A percentile compares a stretch with the other conserved stretches of the same genome.
These are phyloP conservation scores for Auricularia sp. DNA, from an alignment of 768 basidiomycete genomes.

Conservation along the genomic window DNA sequence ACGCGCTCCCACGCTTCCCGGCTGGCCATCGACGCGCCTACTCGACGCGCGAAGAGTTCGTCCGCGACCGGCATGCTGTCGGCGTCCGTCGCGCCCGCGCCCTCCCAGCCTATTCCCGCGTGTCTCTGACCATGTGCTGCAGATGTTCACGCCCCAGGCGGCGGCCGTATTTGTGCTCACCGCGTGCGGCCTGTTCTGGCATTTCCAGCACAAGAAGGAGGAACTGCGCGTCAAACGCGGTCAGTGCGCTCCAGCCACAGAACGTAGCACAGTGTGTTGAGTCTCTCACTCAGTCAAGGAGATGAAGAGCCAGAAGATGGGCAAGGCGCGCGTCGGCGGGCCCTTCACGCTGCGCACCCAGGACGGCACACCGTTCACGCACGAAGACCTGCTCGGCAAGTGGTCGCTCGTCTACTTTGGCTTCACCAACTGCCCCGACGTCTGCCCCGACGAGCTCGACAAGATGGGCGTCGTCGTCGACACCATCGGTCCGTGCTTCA, in stretches of 20 bases:
- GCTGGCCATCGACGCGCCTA: neutral
- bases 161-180: slow-evolving; percentile 77
- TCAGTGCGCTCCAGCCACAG: slow-evolving; percentile 24
- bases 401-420: slow-evolving; percentile 73
- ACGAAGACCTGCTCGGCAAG: slow-evolving; percentile 65
- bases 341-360: slow-evolving; percentile 72
- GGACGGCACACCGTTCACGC: slow-evolving; percentile 61
- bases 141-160: slow-evolving; percentile 90
- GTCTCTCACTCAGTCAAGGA: slow-evolving; percentile 50
- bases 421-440: slow-evolving; percentile 99
- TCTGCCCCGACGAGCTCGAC: slow-evolving; percentile 96
- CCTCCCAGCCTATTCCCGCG: neutral
- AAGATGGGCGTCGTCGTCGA: slow-evolving; percentile 78
- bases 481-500: slow-evolving; percentile 48
- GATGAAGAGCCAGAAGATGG: slow-evolving; percentile 59
- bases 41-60: slow-evolving; percentile 2
- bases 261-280: neutral
- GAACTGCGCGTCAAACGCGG: slow-evolving; percentile 68
- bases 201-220: slow-evolving; percentile 83
- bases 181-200: slow-evolving; percentile 72
- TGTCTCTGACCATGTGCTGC: neutral
- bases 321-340: slow-evolving; percentile 84
- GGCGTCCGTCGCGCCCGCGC: slow-evolving; percentile 3
- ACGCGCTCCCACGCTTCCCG: neutral
- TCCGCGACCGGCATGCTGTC: slow-evolving; percentile 5